Evolutionary conservation across 1,284 basidiomycete species (phyloP).

Genomic region (Agaricales sp.): DNA sequence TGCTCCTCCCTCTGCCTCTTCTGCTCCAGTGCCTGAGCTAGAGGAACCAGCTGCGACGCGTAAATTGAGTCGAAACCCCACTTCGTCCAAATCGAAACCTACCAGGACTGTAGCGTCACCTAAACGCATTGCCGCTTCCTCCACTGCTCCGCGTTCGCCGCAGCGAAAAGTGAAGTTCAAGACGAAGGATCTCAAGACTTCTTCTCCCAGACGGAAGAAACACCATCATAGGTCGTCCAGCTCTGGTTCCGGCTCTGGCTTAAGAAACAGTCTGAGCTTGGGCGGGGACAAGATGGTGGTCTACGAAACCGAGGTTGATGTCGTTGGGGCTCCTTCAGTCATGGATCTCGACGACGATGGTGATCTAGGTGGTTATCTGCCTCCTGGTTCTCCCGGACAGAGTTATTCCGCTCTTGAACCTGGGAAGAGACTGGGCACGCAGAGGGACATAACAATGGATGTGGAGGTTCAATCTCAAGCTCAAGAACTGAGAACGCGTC

Average conservation of each 20-base stretch:
- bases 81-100: background rate
- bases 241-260: no score
- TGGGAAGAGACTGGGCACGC: background rate
- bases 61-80: background rate
- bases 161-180: background rate
- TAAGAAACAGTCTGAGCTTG: constrained; percentile 9
- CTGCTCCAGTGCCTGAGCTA: no score
- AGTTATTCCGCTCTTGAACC: background rate
- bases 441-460: background rate
- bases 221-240: no score
- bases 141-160: background rate
- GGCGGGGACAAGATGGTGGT: constrained; percentile 8
- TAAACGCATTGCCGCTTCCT: background rate
- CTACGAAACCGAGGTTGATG: background rate
- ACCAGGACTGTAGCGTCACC: background rate
- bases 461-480: background rate
- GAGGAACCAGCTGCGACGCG: background rate
- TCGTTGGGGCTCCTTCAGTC: background rate
- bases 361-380: background rate
- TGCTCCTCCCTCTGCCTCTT: no score
- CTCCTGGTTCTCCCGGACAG: background rate
- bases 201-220: background rate
- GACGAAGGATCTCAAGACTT: background rate
- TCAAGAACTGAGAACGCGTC: constrained; percentile 9
- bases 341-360: background rate